These are phyloP conservation scores for Tricholoma furcatifolium DNA, from an alignment of 768 basidiomycete species.

Conservation along the genomic window DNA sequence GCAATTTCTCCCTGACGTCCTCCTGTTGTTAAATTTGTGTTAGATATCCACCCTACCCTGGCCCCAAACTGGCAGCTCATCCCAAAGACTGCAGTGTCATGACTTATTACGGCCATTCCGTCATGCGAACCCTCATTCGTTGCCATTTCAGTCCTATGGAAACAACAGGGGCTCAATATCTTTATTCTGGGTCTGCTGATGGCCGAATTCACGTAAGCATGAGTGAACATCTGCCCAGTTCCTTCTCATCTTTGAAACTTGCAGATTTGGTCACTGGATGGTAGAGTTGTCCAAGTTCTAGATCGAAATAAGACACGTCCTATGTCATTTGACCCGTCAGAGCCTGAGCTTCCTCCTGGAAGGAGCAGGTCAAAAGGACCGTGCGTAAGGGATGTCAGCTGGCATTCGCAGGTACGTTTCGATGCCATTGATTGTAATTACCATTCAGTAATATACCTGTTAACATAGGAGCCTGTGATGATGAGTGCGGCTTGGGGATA, in stretches of 20 bases:
- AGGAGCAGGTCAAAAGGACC: slow-evolving; percentile 29
- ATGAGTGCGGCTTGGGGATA: slow-evolving; percentile 92
- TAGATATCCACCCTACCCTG: slow-evolving; percentile 68
- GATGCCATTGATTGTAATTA: neutral
- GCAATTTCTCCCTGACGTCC: neutral
- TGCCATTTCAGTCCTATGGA: slow-evolving; percentile 95
- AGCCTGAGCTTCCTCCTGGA: slow-evolving; percentile 39
- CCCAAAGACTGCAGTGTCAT: slow-evolving; percentile 92
- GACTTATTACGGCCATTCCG: slow-evolving; percentile 91
- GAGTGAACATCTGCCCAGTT: slow-evolving; percentile 3
- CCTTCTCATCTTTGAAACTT: neutral
- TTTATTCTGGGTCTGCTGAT: slow-evolving; percentile 92
- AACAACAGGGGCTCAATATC: slow-evolving; percentile 89
- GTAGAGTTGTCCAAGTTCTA: slow-evolving; percentile 76
- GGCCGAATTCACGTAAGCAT: slow-evolving; percentile 75
- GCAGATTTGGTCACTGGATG: slow-evolving; percentile 97
- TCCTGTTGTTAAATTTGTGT: neutral
- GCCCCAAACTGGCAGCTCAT: slow-evolving; percentile 61
- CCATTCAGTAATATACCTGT: neutral
- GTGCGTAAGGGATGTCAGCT: slow-evolving; percentile 92
- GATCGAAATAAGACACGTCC: slow-evolving; percentile 76
- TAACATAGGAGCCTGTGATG: slow-evolving; percentile 72
- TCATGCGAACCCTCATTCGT: slow-evolving; percentile 88
- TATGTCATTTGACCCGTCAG: slow-evolving; percentile 73
- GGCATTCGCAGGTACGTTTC: slow-evolving; percentile 76